Evolutionary conservation across 345 rosid genomes (phyloP), one percentile per base, ranked within the genome.

Genomic region (Hirschfeldia incana): DNA sequence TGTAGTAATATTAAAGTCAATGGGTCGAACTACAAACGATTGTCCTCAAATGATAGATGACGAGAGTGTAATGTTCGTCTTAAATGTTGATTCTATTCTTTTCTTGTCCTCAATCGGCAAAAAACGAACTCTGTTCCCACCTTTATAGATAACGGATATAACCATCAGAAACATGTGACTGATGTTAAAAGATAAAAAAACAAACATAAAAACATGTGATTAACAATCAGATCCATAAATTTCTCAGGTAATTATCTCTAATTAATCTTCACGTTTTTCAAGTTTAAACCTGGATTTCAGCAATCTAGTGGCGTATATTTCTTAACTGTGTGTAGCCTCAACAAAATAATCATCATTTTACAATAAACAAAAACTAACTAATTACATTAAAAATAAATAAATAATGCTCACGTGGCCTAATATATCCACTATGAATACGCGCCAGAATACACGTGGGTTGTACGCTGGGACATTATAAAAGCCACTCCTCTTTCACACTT

Each of bases 261-360:
- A 72, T 36, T 63, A 51, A 42, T 36, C 66, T 70, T 17, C n/a
- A 65, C 34, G 2, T 59, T 8, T 7, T 7, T 26, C 8, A 33
- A 39, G 26, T 58, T 57, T 3, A 17, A 66, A 57, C 30, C 77
- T 72, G 30, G 67, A 58, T 30, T 78, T 72, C 42, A 72, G 81
- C 63, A 78, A 72, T 59, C 69, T 79, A 73, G 75, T 79, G 78
- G 82, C 74, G 78, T 36, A 61, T 0, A 73, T 46, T 8, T 33
- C 78, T 72, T 46, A 73, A 78, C 82, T 3, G 7, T 73, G 34
- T 21, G 21, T 26, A 57, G 61, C 77, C 72, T 72, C 1, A 65
- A 58, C 16, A n/a, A 36, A 21, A 4, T 10, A 8, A 7, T 46
- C 12, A 4, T 21, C 21, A 21, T 21, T 21, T 21, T 21, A 21